These are phyloP conservation scores for Vachellia collinsii DNA, from an alignment of 306 rosid species.

Conservation along the genomic window DNA sequence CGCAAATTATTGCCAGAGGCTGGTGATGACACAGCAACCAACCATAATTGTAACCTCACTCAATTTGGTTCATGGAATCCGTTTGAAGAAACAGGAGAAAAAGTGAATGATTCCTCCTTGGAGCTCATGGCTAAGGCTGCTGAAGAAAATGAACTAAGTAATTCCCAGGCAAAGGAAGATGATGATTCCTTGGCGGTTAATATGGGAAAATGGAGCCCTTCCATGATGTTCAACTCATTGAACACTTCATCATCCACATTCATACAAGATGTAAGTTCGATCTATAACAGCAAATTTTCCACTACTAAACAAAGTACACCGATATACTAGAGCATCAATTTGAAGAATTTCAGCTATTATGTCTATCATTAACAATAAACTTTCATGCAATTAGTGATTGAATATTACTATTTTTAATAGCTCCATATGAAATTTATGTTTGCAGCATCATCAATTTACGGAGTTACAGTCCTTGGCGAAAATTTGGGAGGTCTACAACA, in stretches of 20 bases:
- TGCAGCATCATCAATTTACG: slow-evolving; percentile 72
- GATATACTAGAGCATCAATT: neutral
- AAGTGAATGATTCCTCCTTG: slow-evolving; percentile 27
- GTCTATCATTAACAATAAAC: neutral
- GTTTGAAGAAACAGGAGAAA: slow-evolving; percentile 58
- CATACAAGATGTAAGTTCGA: slow-evolving; percentile 68
- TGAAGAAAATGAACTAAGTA: slow-evolving; percentile 38
- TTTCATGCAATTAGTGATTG: neutral
- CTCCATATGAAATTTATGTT: slow-evolving; percentile 7
- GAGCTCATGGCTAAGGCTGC: slow-evolving; percentile 38
- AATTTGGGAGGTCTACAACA: slow-evolving; percentile 63
- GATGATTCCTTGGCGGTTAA: slow-evolving; percentile 45
- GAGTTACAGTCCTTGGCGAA: slow-evolving; percentile 57
- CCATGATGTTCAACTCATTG: slow-evolving; percentile 53
- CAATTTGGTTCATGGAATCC: slow-evolving; percentile 60
- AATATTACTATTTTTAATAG: slow-evolving; percentile 31
- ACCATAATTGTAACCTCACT: slow-evolving; percentile 21
- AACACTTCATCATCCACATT: slow-evolving; percentile 35
- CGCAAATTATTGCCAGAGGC: neutral
- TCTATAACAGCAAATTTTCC: neutral
- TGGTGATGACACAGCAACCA: neutral
- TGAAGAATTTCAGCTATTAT: neutral
- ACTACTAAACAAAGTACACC: neutral
- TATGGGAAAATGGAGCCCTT: slow-evolving; percentile 63
- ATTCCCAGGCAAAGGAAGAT: slow-evolving; percentile 38